A percentile compares a stretch with the other conserved stretches of the same genome.
Conservation (phyloP, 495 filamentous ascomycete genomes). For the Friedmanniomyces endolithicus region DNA sequence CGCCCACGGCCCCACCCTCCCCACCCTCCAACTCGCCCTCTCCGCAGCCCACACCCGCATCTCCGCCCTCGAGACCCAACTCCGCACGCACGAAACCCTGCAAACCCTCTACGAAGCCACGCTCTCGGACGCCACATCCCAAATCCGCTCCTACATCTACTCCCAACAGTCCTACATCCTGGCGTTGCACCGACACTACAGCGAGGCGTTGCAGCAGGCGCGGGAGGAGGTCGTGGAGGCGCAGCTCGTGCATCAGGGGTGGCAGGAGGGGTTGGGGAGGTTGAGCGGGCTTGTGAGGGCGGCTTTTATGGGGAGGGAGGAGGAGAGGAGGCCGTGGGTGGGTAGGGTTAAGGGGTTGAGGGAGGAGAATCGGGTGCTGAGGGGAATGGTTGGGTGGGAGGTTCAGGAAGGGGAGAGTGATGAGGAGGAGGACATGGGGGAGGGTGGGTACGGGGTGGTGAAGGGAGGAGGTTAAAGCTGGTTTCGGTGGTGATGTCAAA, state of each 20-base stretch:
- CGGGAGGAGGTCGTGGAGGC: slow-evolving; percentile 45
- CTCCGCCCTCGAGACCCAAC: slow-evolving; percentile 35
- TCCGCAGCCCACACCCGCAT: slow-evolving; percentile 36
- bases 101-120: slow-evolving; percentile 46
- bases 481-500: too few relatives aligned
- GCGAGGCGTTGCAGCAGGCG: slow-evolving; percentile 44
- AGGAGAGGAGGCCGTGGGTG: slow-evolving; percentile 17
- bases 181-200: slow-evolving; percentile 47
- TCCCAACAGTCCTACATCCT: slow-evolving; percentile 48
- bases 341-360: slow-evolving; percentile 22
- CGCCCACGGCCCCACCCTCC: not conserved
- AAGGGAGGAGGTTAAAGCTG: too few relatives aligned
- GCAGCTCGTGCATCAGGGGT: slow-evolving; percentile 51
- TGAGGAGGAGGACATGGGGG: too few relatives aligned
- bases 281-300: slow-evolving; percentile 21
- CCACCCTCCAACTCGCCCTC: slow-evolving; percentile 35
- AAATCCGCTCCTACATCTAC: slow-evolving; percentile 49
- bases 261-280: slow-evolving; percentile 39
- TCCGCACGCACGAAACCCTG: slow-evolving; percentile 41
- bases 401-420: too few relatives aligned
- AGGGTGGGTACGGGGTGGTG: too few relatives aligned
- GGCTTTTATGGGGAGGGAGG: slow-evolving; percentile 21
- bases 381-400: slow-evolving; percentile 26
- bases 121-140: slow-evolving; percentile 46
- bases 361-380: slow-evolving; percentile 29